phyloP scores from a whole-genome alignment of 352 stramenopile species.

The Pythium scleroteichum region DNA sequence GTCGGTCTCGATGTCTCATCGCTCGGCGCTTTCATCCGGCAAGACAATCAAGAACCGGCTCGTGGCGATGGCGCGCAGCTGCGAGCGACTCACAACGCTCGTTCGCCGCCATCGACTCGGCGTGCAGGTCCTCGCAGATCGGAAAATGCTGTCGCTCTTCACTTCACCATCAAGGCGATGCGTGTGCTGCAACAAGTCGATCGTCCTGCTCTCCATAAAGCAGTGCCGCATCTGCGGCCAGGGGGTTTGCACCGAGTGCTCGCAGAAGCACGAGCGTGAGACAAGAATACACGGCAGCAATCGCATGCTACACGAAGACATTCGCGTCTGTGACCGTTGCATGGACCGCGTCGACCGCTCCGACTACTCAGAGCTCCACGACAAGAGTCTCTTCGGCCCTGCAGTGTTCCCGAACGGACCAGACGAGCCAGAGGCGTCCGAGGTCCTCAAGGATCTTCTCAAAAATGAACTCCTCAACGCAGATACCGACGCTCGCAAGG shows the following conservation, averaged over 20 bases:
- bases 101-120: slow-evolving; percentile 62
- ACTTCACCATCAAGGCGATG: slow-evolving; percentile 42
- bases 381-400: slow-evolving; percentile 22
- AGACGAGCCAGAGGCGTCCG: slow-evolving; percentile 21
- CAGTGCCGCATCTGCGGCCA: slow-evolving; percentile 63
- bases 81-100: slow-evolving; percentile 36
- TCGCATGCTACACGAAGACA: background rate
- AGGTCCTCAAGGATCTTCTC: slow-evolving; percentile 38
- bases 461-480: slow-evolving; percentile 37
- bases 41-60: slow-evolving; percentile 20
- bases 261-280: slow-evolving; percentile 29
- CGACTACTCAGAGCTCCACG: slow-evolving; percentile 43
- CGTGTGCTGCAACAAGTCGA: slow-evolving; percentile 47
- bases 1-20: background rate
- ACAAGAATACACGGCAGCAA: slow-evolving; percentile 1
- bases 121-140: slow-evolving; percentile 44
- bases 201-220: slow-evolving; percentile 40
- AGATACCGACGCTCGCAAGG: slow-evolving; percentile 29
- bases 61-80: slow-evolving; percentile 12
- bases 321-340: slow-evolving; percentile 53
- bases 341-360: slow-evolving; percentile 51
- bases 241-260: slow-evolving; percentile 52
- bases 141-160: slow-evolving; percentile 27
- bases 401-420: slow-evolving; percentile 32
- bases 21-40: background rate